phyloP scores from a whole-genome alignment of 1,284 basidiomycete genomes.

The Tilletiopsis washingtonensis region DNA sequence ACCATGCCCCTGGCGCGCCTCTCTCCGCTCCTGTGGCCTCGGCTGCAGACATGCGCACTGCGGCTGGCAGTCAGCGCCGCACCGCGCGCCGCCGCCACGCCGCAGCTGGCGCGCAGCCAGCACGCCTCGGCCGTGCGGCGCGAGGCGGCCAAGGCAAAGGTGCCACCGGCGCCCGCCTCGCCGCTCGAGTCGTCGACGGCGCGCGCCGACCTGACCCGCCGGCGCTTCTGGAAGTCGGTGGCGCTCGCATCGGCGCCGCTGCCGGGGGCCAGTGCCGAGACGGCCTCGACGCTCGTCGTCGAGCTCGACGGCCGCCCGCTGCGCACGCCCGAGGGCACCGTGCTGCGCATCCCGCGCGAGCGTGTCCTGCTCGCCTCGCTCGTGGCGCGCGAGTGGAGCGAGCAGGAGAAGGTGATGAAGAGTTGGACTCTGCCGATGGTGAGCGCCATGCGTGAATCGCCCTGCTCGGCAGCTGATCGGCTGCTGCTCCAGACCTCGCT shows the following conservation, averaged over 20 bases:
- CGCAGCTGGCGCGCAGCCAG: too few relatives aligned
- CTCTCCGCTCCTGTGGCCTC: too few relatives aligned
- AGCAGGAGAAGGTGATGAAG: constrained; percentile 75
- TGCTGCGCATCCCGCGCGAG: constrained; percentile 63
- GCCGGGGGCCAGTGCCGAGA: too few relatives aligned
- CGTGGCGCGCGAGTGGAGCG: constrained; percentile 93
- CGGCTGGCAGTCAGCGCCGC: too few relatives aligned
- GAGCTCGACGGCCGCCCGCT: constrained; percentile 74
- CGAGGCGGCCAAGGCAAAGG: too few relatives aligned
- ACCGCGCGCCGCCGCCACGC: too few relatives aligned
- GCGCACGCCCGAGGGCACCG: constrained; percentile 75
- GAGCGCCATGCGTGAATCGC: constrained; percentile 45
- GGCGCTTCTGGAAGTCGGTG: constrained; percentile 10
- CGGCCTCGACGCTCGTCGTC: constrained; percentile 48
- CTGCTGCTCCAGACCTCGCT: constrained; percentile 53
- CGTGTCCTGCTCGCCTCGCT: constrained; percentile 70
- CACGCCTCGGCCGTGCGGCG: too few relatives aligned
- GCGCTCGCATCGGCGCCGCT: not conserved
- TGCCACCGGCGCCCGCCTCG: constrained; percentile 12
- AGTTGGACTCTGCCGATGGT: constrained; percentile 87
- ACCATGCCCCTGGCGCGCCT: too few relatives aligned
- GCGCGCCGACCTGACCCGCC: not conserved
- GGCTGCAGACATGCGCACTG: too few relatives aligned
- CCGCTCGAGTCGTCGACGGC: constrained; percentile 5
- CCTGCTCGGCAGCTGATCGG: constrained; percentile 2